Evolutionary conservation across 2,329 filamentous ascomycete genomes (phyloP), one percentile per base, ranked within the genome.

Genomic region (Nemania bipapillata): DNA sequence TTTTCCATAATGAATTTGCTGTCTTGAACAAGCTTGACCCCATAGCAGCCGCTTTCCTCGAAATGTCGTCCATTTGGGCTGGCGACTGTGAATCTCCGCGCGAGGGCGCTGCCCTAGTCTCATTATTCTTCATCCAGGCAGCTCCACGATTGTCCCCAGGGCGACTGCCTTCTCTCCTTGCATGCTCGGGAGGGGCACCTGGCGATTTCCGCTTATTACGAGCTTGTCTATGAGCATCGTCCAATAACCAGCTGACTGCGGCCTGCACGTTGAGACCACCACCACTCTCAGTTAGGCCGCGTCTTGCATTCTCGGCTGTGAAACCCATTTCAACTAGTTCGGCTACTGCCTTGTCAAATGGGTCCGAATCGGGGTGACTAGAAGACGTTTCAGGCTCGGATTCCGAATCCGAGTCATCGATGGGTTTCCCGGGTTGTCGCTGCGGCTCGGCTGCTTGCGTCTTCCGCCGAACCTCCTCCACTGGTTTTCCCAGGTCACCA

Each of bases 311-410:
- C 66, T 97, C 92, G 0, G 90, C 86, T 0, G 93, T 89, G 74
- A 99, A 99, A 0, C 96, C 96, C 88, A 98, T 98, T 73, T 97
- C 95, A 2, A 97, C 89, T 28, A 99, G 83, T 78, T 98, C 93
- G 9, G 92, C 93, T 28, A 98, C 88, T 9, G 94, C 92, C 73
- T 87, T 89, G 76, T 97, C 93, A 66, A 91, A 90, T 0, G 88
- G 89, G 74, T 93, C 90, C 40, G 87, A 73, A 37, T 72, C 66
- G 12, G 28, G 68, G 50, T 59, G 62, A 52, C 66, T 66, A 28
- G 75, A 70, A 26, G 63, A 65, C 30, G 67, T 45, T 60, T 75
- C 76, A 17, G 77, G 77, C n/a, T 86, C 85, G 2, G 83, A 83
- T 50, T 85, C 82, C 24, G 83, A 83, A 35, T 85, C 84, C 0